phyloP scores from a whole-genome alignment of 2,329 filamentous ascomycete genomes.

The Colletotrichum spaethianum region DNA sequence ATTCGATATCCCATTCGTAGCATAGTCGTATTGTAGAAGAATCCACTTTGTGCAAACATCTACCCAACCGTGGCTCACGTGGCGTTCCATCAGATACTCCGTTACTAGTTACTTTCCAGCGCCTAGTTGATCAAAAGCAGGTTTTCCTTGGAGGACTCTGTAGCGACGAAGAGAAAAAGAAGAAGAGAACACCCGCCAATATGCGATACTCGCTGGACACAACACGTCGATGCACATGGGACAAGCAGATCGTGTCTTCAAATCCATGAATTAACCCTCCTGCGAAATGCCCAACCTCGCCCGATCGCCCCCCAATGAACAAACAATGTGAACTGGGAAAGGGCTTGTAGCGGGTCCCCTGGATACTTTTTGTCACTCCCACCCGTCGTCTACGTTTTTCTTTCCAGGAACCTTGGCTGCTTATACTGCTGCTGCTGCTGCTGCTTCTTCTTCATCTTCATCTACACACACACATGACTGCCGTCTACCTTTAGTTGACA shows the following conservation, averaged over 20 bases:
- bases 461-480: not conserved
- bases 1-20: slow-evolving; percentile 28
- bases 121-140: too few relatives aligned
- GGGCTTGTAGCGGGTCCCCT: slow-evolving; percentile 17
- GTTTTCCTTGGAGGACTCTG: too few relatives aligned
- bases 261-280: slow-evolving; percentile 41
- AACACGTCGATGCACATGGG: not conserved
- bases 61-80: not conserved
- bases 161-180: not conserved
- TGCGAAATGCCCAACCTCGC: slow-evolving; percentile 32
- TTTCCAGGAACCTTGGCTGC: slow-evolving; percentile 8
- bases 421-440: not conserved
- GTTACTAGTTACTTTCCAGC: too few relatives aligned
- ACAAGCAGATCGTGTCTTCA: slow-evolving; percentile 9
- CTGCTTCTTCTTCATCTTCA: slow-evolving; percentile 24
- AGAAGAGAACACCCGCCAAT: not conserved
- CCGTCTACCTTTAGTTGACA: slow-evolving; percentile 50
- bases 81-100: not conserved
- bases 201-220: not conserved
- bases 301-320: slow-evolving; percentile 31
- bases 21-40: slow-evolving; percentile 31
- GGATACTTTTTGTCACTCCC: slow-evolving; percentile 12
- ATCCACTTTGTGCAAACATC: not conserved
- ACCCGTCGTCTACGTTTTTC: slow-evolving; percentile 5
- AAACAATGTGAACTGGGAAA: slow-evolving; percentile 33